These are phyloP conservation scores for Paramecium primaurelia DNA, from an alignment of 73 alveolate species.

Conservation along the genomic window DNA sequence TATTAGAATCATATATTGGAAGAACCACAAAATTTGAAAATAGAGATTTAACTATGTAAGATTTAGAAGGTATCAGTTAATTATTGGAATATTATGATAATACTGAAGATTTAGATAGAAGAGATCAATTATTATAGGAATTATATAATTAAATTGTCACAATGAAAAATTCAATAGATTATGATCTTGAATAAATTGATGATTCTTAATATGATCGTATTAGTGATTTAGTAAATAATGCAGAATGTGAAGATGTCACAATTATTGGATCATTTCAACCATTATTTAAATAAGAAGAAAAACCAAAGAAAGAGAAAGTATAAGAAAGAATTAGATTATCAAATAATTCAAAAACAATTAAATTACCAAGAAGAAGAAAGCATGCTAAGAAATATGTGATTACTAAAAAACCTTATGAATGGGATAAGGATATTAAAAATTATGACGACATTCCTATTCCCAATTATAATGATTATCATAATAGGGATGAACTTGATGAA, in stretches of 20 bases:
- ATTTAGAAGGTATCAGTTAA: not conserved
- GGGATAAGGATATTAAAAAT: not conserved
- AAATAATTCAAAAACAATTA: not conserved
- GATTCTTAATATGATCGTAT: not conserved
- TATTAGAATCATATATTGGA: not conserved
- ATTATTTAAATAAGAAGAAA: not conserved
- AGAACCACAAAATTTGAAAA: not conserved
- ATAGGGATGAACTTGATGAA: not conserved
- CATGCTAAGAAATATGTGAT: not conserved
- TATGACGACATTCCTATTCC: not conserved
- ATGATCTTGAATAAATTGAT: not conserved
- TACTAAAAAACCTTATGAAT: not conserved
- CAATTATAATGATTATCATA: not conserved
- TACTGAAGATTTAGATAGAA: not conserved
- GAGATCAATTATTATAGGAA: not conserved
- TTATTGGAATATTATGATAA: not conserved
- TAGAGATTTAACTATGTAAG: not conserved
- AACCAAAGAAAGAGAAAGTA: not conserved
- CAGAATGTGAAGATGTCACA: not conserved
- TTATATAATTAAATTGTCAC: not conserved
- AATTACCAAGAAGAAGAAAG: not conserved
- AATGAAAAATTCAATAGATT: not conserved
- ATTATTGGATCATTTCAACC: not conserved
- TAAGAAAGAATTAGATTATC: not conserved
- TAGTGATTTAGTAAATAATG: not conserved